phyloP scores from a whole-genome alignment of 495 filamentous ascomycete species.

The Letharia lupina region DNA sequence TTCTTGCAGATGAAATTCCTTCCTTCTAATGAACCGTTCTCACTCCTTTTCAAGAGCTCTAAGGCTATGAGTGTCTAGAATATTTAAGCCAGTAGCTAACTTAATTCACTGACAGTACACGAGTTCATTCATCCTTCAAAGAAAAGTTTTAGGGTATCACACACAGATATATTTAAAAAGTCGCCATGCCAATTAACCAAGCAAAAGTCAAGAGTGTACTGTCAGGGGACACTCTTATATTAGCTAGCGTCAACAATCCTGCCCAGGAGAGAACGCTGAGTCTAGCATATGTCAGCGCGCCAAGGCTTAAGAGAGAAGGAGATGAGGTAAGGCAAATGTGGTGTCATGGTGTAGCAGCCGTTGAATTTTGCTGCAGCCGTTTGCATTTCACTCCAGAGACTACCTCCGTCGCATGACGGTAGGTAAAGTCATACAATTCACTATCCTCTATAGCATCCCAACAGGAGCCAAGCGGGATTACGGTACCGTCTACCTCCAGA shows the following conservation, averaged over 20 bases:
- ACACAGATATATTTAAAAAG: not conserved
- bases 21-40: too few relatives aligned
- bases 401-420: slow-evolving; percentile 75
- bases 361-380: slow-evolving; percentile 43
- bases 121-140: not conserved
- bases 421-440: slow-evolving; percentile 79
- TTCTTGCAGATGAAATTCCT: not conserved
- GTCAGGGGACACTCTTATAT: slow-evolving; percentile 83
- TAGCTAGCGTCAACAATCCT: slow-evolving; percentile 66
- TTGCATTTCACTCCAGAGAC: slow-evolving; percentile 87
- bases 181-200: slow-evolving; percentile 32
- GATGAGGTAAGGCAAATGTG: slow-evolving; percentile 56
- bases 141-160: not conserved
- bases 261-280: slow-evolving; percentile 74
- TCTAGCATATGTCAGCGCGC: slow-evolving; percentile 83
- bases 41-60: not conserved
- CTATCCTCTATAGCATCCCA: slow-evolving; percentile 73
- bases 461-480: slow-evolving; percentile 77
- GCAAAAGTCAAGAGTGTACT: slow-evolving; percentile 89
- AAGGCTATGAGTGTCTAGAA: not conserved
- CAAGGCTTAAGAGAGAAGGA: slow-evolving; percentile 75
- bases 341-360: not conserved
- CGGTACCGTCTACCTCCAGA: slow-evolving; percentile 64
- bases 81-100: not conserved
- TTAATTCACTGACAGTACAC: not conserved